Evolutionary conservation across 768 basidiomycete species (phyloP), one percentile per base, ranked within the genome.

Genomic region (Rubroboletus pulcherrimus): DNA sequence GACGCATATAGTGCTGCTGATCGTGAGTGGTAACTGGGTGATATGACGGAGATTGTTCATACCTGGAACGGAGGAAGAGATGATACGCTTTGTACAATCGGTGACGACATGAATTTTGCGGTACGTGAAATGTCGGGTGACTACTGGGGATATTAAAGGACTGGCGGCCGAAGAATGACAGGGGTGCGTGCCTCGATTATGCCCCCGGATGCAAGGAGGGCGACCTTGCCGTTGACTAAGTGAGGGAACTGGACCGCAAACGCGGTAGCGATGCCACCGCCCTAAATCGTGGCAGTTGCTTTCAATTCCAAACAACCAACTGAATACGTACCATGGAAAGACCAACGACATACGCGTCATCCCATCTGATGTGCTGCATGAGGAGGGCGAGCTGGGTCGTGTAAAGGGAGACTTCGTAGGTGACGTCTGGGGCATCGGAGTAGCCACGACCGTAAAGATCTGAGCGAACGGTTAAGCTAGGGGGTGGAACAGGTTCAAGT

Each of bases 391-490:
- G 85, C 63, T 92, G 90, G 0, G 82, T 84, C 1, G 83, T 83
- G 65, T 86, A 86, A 4, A 93, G 75, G 6, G 76, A 71, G 1
- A 81, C 71, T 58, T 89, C 79, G 67, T 92, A 89, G 4, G 78
- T 81, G 15, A 79, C 82, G 21, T 83, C 78, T 0, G 90, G 90
- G 1, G 89, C 89, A 53, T 89, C 89, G 1, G 89, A 89, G 70
- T 91, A 93, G 5, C 90, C 90, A 38, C 90, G 80, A 12, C 89
- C 91, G 56, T 89, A 91, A 19, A 91, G 75, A 72, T 93, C 90
- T 90, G 56, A 15, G 15, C 3, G 5, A 49, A n/a, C 3, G 17
- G 47, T 62, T 56, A 59, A 31, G 39, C 44, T 30, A 38, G 42
- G 40, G 17, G 38, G n/a, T 29, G 29, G 24, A 19, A 41, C 24